Evolutionary conservation across 1,139 yeast species (phyloP).

Genomic region (Debaryomyces sp.): DNA sequence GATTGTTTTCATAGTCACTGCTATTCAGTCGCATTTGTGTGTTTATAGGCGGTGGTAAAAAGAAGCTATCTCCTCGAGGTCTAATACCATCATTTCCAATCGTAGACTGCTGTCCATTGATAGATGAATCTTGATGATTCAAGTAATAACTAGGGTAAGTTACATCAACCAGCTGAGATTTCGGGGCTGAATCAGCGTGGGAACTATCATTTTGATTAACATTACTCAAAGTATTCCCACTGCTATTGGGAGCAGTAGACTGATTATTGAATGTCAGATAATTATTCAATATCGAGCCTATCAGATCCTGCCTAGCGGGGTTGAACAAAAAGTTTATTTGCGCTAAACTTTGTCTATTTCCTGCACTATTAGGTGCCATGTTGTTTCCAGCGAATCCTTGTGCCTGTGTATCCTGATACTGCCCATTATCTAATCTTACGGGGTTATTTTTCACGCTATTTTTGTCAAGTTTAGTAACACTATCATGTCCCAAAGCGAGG

Average conservation of each 20-base stretch:
- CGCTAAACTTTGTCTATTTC: slow-evolving; percentile 4
- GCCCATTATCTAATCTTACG: slow-evolving; percentile 3
- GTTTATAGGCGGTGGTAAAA: slow-evolving; percentile 32
- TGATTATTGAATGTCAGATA: slow-evolving; percentile 15
- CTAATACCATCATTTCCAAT: slow-evolving; percentile 13
- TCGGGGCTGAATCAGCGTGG: slow-evolving; percentile 1
- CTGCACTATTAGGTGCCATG: not conserved
- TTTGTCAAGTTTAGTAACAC: not conserved
- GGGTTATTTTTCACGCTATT: not conserved
- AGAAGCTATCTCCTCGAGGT: slow-evolving; percentile 36
- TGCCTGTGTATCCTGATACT: slow-evolving; percentile 1
- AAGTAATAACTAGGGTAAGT: slow-evolving; percentile 15
- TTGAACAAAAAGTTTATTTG: slow-evolving; percentile 16
- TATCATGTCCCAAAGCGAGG: not conserved
- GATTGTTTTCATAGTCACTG: slow-evolving; percentile 7
- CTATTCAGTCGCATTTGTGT: slow-evolving; percentile 17
- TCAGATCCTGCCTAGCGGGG: slow-evolving; percentile 24
- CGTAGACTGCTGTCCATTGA: slow-evolving; percentile 4
- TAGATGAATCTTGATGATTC: slow-evolving; percentile 12
- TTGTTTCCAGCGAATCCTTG: not conserved
- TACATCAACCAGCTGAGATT: slow-evolving; percentile 14
- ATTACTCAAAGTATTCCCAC: not conserved
- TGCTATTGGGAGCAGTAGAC: not conserved
- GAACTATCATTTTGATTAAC: not conserved
- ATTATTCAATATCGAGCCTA: slow-evolving; percentile 22